These are phyloP conservation scores for Parascedosporium putredinis DNA, from an alignment of 2,329 filamentous ascomycete genomes.

Conservation along the genomic window DNA sequence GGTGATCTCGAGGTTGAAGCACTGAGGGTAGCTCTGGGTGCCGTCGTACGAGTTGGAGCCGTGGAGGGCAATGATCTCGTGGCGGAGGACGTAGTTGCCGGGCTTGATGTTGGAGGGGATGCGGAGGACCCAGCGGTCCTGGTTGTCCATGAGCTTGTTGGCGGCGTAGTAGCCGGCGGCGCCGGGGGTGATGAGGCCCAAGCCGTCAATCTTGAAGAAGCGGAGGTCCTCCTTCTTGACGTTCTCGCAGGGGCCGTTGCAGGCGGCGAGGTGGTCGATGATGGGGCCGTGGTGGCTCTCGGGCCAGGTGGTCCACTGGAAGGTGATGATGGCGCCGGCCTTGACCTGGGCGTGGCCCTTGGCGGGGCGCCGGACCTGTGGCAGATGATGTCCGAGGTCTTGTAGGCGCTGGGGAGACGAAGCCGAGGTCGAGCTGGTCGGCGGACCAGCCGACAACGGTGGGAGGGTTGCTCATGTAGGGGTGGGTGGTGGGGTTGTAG, in stretches of 20 bases:
- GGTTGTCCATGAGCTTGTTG: slow-evolving; percentile 38
- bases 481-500: slow-evolving; percentile 3
- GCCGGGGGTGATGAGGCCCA: slow-evolving; percentile 34
- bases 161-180: slow-evolving; percentile 42
- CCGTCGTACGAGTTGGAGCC: slow-evolving; percentile 25
- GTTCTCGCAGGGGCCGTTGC: slow-evolving; percentile 38
- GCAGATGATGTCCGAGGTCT: slow-evolving; percentile 33
- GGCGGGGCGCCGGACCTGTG: slow-evolving; percentile 31
- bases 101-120: slow-evolving; percentile 36
- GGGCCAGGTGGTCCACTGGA: slow-evolving; percentile 60
- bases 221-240: slow-evolving; percentile 39
- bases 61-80: slow-evolving; percentile 46
- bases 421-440: slow-evolving; percentile 28
- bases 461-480: slow-evolving; percentile 13
- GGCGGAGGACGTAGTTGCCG: slow-evolving; percentile 44
- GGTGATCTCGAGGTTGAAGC: slow-evolving; percentile 35
- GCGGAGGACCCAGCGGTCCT: slow-evolving; percentile 32
- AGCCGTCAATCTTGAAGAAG: slow-evolving; percentile 50
- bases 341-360: slow-evolving; percentile 32
- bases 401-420: slow-evolving; percentile 32
- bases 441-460: slow-evolving; percentile 22
- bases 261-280: slow-evolving; percentile 49
- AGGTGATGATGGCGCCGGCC: slow-evolving; percentile 46
- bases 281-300: slow-evolving; percentile 51
- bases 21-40: slow-evolving; percentile 40